Percentiles rank a stretch among this genome's conserved stretches.
Evolutionary conservation across 768 basidiomycete species (phyloP).

Genomic region (Tylopilus rubrobrunneus): DNA sequence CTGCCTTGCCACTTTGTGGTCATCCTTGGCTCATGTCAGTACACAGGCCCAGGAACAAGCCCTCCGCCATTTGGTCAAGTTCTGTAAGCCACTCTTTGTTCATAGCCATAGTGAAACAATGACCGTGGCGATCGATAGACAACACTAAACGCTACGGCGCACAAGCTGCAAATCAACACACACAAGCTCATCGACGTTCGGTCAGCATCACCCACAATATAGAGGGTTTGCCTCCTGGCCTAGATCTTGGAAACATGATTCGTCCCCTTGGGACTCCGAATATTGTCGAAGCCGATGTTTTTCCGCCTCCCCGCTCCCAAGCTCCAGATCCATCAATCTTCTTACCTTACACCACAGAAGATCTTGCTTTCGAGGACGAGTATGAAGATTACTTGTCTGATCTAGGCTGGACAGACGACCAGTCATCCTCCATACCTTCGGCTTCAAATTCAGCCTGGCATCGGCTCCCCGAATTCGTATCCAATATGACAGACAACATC

Average conservation of each 20-base stretch:
- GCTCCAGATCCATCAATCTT: constrained; percentile 81
- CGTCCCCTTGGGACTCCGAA: constrained; percentile 75
- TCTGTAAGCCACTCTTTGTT: constrained; percentile 59
- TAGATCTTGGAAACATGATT: constrained; percentile 71
- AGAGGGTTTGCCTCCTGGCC: constrained; percentile 71
- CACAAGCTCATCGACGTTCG: constrained; percentile 70
- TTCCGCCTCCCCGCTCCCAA: constrained; percentile 89
- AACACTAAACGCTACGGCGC: constrained; percentile 88
- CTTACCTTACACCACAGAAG: constrained; percentile 88
- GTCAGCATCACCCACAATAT: constrained; percentile 81
- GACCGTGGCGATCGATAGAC: constrained; percentile 43
- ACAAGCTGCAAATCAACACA: constrained; percentile 44
- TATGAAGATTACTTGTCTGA: constrained; percentile 96
- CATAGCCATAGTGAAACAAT: neutral
- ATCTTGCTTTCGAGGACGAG: constrained; percentile 93
- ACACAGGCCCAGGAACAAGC: constrained; percentile 90
- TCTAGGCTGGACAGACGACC: constrained; percentile 68
- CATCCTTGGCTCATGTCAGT: constrained; percentile 9
- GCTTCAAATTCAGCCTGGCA: constrained; percentile 67
- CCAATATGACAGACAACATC: constrained; percentile 81
- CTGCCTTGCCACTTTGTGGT: constrained; percentile 1
- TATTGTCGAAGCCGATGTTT: constrained; percentile 82
- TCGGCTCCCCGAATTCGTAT: constrained; percentile 72
- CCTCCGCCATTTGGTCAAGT: constrained; percentile 88
- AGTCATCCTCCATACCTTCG: constrained; percentile 35